phyloP scores from a whole-genome alignment of 2,329 filamentous ascomycete species.

The Catunica adiposa region DNA sequence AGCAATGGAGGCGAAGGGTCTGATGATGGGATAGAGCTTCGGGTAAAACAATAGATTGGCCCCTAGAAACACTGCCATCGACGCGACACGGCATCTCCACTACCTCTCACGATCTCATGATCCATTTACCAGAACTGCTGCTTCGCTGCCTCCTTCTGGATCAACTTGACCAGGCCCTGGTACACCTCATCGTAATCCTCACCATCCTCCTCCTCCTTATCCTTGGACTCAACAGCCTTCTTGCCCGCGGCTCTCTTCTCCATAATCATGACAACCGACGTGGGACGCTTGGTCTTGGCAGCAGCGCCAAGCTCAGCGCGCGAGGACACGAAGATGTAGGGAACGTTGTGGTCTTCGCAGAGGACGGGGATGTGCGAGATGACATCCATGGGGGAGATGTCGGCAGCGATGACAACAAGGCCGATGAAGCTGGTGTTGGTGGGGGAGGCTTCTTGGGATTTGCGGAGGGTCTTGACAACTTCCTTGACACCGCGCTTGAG shows the following conservation, averaged over 20 bases:
- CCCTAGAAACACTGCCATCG: too few species aligned
- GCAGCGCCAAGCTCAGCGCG: conserved; percentile 87
- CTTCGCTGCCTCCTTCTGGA: conserved; percentile 47
- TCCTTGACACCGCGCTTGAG: conserved; percentile 98
- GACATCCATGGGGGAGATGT: conserved; percentile 97
- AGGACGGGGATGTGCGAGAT: conserved; percentile 95
- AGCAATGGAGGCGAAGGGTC: neutral
- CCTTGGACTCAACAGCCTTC: conserved; percentile 27
- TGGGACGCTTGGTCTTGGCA: conserved; percentile 87
- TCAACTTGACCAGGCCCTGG: conserved; percentile 47
- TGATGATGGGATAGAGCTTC: neutral
- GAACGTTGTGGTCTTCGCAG: conserved; percentile 94
- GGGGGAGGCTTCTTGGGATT: conserved; percentile 57
- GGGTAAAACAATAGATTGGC: too few species aligned
- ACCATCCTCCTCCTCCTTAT: conserved; percentile 32
- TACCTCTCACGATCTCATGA: too few species aligned
- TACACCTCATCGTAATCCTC: conserved; percentile 49
- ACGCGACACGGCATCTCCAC: too few species aligned
- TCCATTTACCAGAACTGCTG: conserved; percentile 30
- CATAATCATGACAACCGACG: conserved; percentile 83
- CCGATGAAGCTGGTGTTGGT: conserved; percentile 47
- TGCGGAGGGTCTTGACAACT: conserved; percentile 94
- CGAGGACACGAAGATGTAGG: conserved; percentile 87
- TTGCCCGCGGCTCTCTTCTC: conserved; percentile 36
- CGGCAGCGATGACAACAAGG: conserved; percentile 82